Conservation (phyloP, 176 grass and related monocot species). For the Aegilops bicornis region DNA sequence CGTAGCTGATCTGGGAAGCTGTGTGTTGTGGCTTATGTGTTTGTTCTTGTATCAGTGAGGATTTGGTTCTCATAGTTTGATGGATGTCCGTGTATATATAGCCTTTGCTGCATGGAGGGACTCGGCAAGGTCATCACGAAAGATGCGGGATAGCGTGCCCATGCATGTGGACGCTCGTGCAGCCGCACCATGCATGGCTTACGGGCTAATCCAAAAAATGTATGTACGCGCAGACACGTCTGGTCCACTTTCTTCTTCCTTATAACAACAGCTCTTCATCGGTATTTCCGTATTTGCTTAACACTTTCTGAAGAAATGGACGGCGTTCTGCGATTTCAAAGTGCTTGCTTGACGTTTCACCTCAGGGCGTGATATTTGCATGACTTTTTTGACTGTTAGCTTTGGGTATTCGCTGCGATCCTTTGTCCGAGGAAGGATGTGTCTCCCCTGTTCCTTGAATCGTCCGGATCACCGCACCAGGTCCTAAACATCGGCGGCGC, state of each 20-base stretch:
- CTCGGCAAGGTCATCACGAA: background rate
- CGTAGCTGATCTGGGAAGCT: background rate
- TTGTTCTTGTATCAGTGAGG: background rate
- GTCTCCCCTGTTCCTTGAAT: too few species aligned
- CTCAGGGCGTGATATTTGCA: too few species aligned
- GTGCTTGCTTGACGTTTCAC: too few species aligned
- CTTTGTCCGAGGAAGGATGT: too few species aligned
- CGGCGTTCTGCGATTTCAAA: too few species aligned
- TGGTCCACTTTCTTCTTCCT: too few species aligned
- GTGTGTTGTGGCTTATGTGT: background rate
- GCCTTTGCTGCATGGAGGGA: background rate
- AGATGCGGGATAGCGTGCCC: background rate
- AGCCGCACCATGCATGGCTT: conserved; percentile 12
- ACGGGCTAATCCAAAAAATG: background rate
- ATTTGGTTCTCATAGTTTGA: background rate
- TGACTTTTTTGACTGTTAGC: too few species aligned
- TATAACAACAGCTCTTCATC: too few species aligned
- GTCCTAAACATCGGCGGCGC: too few species aligned
- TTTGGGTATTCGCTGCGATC: too few species aligned
- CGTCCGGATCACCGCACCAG: too few species aligned
- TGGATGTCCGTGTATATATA: conserved; percentile 18
- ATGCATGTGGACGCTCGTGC: background rate
- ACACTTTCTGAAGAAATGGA: background rate
- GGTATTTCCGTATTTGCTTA: background rate
- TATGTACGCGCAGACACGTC: too few species aligned